phyloP scores from a whole-genome alignment of 139 green algal genomes.

The Nannochloris sp. region DNA sequence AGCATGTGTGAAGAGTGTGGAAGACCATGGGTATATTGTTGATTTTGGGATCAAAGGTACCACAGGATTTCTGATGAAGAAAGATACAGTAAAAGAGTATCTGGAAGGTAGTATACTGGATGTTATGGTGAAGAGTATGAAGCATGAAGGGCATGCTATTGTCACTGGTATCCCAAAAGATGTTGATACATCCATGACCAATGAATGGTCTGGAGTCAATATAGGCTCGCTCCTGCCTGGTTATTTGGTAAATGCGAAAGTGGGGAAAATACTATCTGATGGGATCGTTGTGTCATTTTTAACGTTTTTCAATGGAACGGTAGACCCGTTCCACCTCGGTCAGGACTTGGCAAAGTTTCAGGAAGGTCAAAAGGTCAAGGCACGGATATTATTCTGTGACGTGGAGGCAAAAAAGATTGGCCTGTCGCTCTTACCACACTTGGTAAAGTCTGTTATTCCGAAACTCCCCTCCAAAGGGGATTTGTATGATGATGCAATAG shows the following conservation, averaged over 20 bases:
- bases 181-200: conserved; percentile 15
- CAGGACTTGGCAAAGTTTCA: conserved; percentile 3
- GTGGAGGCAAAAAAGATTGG: conserved; percentile 53
- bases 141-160: conserved; percentile 15
- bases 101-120: conserved; percentile 42
- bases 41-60: conserved; percentile 68
- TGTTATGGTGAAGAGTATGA: conserved; percentile 26
- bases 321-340: conserved; percentile 79
- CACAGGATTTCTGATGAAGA: conserved; percentile 51
- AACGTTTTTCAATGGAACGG: conserved; percentile 78
- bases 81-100: conserved; percentile 19
- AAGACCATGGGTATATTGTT: conserved; percentile 86
- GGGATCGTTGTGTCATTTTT: conserved; percentile 79
- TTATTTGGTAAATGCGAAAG: conserved; percentile 57
- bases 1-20: conserved; percentile 63
- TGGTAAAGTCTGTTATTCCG: conserved; percentile 40
- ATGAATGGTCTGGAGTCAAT: conserved; percentile 49
- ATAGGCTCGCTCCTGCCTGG: conserved; percentile 68
- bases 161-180: conserved; percentile 20
- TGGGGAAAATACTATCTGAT: conserved; percentile 52
- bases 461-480: conserved; percentile 33
- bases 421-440: conserved; percentile 69
- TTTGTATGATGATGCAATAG: conserved; percentile 41
- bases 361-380: conserved; percentile 42
- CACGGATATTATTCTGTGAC: conserved; percentile 79